These are phyloP conservation scores for Trypanosoma platydactyli DNA, from an alignment of 208 protist species.

Conservation along the genomic window DNA sequence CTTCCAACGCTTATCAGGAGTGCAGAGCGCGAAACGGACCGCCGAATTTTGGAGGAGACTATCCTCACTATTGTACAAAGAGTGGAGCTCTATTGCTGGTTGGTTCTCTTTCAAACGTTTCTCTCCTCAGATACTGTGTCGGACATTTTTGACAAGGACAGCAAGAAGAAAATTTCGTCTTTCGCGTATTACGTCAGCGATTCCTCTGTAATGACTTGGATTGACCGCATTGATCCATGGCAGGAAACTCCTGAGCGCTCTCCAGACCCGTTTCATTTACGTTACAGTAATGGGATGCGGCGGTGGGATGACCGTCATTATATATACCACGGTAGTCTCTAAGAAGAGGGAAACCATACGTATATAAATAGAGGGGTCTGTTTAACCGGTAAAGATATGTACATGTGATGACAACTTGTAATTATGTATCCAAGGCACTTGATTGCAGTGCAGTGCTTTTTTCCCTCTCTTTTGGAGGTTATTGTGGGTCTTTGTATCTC, in stretches of 20 bases:
- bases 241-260: slow-evolving; percentile 15
- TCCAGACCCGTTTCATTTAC: slow-evolving; percentile 62
- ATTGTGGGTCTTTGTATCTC: too few relatives aligned
- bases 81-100: slow-evolving; percentile 61
- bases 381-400: too few relatives aligned
- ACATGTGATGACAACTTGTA: too few relatives aligned
- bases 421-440: too few relatives aligned
- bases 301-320: slow-evolving; percentile 80
- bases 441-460: too few relatives aligned
- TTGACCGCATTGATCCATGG: slow-evolving; percentile 79
- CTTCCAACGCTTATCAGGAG: slow-evolving; percentile 20
- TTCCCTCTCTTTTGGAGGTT: too few relatives aligned
- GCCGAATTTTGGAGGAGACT: slow-evolving; percentile 27
- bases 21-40: slow-evolving; percentile 19
- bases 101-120: slow-evolving; percentile 65
- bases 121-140: slow-evolving; percentile 32
- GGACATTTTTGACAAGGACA: slow-evolving; percentile 14
- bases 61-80: slow-evolving; percentile 26
- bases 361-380: background rate
- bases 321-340: slow-evolving; percentile 42
- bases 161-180: slow-evolving; percentile 22
- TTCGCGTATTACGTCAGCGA: slow-evolving; percentile 51
- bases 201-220: slow-evolving; percentile 34
- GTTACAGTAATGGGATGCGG: slow-evolving; percentile 79
- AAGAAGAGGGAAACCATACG: background rate